Conservation (phyloP, 768 basidiomycete species). For the Auricularia sp. region DNA sequence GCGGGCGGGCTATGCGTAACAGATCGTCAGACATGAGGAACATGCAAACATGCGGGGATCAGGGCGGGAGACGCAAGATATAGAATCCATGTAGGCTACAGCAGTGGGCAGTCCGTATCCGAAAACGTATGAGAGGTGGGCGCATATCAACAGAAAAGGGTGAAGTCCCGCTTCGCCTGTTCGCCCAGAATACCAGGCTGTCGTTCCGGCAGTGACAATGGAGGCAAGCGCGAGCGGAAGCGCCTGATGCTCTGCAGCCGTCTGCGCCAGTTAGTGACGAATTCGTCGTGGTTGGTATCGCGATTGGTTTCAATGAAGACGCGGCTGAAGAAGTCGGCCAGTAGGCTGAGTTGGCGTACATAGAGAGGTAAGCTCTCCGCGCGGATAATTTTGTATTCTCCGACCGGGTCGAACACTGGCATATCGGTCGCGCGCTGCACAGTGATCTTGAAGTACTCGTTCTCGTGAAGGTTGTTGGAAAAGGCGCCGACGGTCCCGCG, state of each 20-base stretch:
- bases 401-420: slow-evolving; percentile 89
- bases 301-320: slow-evolving; percentile 66
- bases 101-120: not conserved
- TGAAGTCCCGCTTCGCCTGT: not conserved
- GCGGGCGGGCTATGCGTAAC: not conserved
- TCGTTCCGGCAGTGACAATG: not conserved
- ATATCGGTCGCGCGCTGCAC: slow-evolving; percentile 83
- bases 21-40: not conserved
- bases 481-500: slow-evolving; percentile 75
- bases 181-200: not conserved
- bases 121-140: not conserved
- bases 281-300: slow-evolving; percentile 63
- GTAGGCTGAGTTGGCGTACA: slow-evolving; percentile 76
- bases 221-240: slow-evolving; percentile 28
- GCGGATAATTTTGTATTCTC: slow-evolving; percentile 89
- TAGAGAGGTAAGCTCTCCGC: slow-evolving; percentile 79
- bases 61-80: not conserved
- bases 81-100: not conserved
- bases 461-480: slow-evolving; percentile 75
- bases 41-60: not conserved
- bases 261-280: slow-evolving; percentile 82
- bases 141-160: not conserved
- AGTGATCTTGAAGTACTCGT: slow-evolving; percentile 92
- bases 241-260: slow-evolving; percentile 72
- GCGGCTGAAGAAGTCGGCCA: slow-evolving; percentile 85